Percentiles rank a stretch among this genome's conserved stretches.
phyloP scores from a whole-genome alignment of 2,329 filamentous ascomycete species.

The Berkeleyomyces basicola region DNA sequence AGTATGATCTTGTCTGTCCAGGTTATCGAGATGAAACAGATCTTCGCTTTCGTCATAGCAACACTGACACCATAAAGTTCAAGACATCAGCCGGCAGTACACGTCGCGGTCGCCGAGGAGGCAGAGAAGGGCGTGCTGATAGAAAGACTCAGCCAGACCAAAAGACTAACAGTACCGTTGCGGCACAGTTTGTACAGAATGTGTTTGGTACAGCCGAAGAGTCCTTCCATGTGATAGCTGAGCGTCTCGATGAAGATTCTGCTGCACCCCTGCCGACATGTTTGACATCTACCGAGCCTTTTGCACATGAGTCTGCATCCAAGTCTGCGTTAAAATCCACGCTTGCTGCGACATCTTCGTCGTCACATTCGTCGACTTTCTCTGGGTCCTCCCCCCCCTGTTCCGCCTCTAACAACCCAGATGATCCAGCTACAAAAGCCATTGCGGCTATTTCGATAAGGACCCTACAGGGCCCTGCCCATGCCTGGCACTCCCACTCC shows the following conservation, averaged over 20 bases:
- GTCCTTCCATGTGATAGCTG: neutral
- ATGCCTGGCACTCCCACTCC: constrained; percentile 8
- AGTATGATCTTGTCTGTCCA: constrained; percentile 9
- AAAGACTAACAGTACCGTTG: neutral
- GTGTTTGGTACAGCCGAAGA: neutral
- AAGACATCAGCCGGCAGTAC: neutral
- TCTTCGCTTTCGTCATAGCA: constrained; percentile 14
- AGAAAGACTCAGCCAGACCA: neutral
- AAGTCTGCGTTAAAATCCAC: no score
- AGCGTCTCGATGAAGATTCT: no score
- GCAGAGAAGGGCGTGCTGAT: neutral
- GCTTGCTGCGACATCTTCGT: neutral
- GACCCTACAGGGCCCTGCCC: neutral
- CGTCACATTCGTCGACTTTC: neutral
- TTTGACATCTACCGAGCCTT: no score
- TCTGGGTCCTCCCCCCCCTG: neutral
- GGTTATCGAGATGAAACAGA: constrained; percentile 13
- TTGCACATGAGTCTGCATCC: no score
- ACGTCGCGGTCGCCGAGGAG: neutral
- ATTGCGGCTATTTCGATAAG: neutral
- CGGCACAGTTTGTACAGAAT: neutral
- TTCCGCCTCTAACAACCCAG: neutral
- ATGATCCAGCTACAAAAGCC: neutral
- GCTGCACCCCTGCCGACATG: no score
- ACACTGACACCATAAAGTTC: constrained; percentile 11